Conservation (phyloP, 441 rosid species). For the Sinapis alba region DNA sequence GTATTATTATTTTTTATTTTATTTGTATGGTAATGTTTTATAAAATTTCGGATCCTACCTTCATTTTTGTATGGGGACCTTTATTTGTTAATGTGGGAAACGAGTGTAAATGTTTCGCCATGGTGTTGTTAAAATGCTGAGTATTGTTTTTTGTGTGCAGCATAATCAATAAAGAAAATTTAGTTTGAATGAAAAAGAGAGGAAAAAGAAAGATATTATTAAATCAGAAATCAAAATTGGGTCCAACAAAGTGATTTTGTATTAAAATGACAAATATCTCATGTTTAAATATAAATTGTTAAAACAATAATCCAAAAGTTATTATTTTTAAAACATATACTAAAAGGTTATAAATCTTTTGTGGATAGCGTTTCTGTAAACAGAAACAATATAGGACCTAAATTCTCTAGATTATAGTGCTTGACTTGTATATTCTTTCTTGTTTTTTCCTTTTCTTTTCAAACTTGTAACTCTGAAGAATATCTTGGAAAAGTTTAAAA, state of each 20-base stretch:
- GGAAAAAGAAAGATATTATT: neutral
- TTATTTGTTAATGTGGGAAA: neutral
- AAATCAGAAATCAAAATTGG: too few relatives aligned
- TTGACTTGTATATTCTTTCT: too few relatives aligned
- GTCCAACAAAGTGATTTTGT: too few relatives aligned
- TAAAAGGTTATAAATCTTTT: neutral
- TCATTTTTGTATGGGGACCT: neutral
- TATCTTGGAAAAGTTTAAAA: neutral
- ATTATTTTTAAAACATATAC: neutral
- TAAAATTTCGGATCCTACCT: neutral
- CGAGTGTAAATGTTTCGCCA: constrained; percentile 4
- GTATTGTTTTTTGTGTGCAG: neutral
- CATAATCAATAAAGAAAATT: neutral
- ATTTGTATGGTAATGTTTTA: neutral
- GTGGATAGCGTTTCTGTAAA: neutral
- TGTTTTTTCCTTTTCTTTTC: neutral
- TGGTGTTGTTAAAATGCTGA: constrained; percentile 9
- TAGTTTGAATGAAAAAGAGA: neutral
- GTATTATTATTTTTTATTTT: neutral
- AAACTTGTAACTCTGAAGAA: neutral
- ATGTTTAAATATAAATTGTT: too few relatives aligned
- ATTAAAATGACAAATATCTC: neutral
- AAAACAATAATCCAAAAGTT: neutral
- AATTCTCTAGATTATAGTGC: too few relatives aligned
- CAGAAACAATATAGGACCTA: neutral